Evolutionary conservation across 2,329 filamentous ascomycete species (phyloP), one percentile per base, ranked within the genome.

Genomic region (Elsinoe necatrix): DNA sequence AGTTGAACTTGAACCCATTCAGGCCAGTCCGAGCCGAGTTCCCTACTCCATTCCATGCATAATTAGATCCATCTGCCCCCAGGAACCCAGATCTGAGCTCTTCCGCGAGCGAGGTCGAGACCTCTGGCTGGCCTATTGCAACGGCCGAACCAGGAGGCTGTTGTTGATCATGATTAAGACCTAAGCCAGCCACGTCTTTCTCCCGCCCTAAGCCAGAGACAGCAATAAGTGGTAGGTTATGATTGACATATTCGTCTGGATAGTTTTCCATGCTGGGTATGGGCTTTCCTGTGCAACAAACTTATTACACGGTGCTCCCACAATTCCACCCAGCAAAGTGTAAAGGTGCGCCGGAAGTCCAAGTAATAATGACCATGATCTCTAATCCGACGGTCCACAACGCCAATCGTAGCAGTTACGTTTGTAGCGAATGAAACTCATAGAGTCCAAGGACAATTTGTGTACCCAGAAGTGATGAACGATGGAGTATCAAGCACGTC

Each of bases 191-290:
- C 20, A 14, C 25, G 16, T 63, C 62, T 16, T 52, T 58, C 8
- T 63, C 62, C 18, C 71, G 73, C 67, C 72, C 77, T 31, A 96
- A 79, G 11, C 92, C 93, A 35, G 89, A 89, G 31, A 95, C 80
- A 47, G 95, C 76, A 60, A 97, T 74, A 57, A 95, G 79, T 34
- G 92, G 92, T 65, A 95, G 79, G 72, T 93, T 95, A 73, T 93
- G 90, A 69, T 85, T 82, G 70, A 95, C 77, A 75, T 91, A 95
- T 71, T 85, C 86, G 58, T 75, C 70, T 56, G 87, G 86, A 72
- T 89, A 92, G 65, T 81, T 87, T 71, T 93, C 86, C 88, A 93
- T 93, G 27, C 11, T 50, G 25, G 9, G 4, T 29, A 29, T 29
- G 27, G 4, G 27, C 4, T 29, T 9, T 29, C 27, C n/a, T 3